A percentile compares a stretch with the other conserved stretches of the same genome.
These are phyloP conservation scores for Salicornia ramosissima DNA, from an alignment of 148 eudicot species.

Conservation along the genomic window DNA sequence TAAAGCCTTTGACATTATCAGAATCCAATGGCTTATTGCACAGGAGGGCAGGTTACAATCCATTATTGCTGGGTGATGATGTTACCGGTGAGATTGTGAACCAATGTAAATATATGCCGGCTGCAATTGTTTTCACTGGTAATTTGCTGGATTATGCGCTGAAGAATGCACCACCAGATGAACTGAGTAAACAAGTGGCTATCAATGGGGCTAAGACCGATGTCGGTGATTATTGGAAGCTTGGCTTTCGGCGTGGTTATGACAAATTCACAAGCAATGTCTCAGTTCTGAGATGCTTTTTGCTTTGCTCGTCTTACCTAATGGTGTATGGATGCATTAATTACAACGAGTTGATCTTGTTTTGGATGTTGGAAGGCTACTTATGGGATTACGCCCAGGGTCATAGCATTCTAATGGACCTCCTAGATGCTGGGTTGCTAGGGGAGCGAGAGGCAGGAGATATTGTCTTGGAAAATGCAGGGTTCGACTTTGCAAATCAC, in stretches of 20 bases:
- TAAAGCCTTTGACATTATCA: background rate
- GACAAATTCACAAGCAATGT: background rate
- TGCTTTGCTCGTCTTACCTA: background rate
- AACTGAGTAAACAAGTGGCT: background rate
- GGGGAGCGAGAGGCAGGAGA: conserved; percentile 13
- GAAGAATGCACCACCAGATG: background rate
- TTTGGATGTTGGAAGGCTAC: conserved; percentile 8
- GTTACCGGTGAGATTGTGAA: background rate
- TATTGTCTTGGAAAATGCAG: conserved; percentile 4
- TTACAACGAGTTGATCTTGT: background rate
- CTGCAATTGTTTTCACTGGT: background rate
- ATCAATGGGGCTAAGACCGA: background rate
- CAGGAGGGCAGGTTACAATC: too few relatives aligned
- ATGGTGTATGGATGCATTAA: background rate
- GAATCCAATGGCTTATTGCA: too few relatives aligned
- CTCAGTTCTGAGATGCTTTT: background rate
- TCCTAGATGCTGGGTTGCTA: conserved; percentile 1
- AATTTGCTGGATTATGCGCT: background rate
- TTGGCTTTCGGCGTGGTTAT: background rate
- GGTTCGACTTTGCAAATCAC: background rate
- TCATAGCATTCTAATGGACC: conserved; percentile 2
- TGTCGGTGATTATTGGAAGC: background rate
- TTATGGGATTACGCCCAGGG: conserved; percentile 1
- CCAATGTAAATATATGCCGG: conserved; percentile 3
- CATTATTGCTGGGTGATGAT: too few relatives aligned